A percentile compares a stretch with the other conserved stretches of the same genome.
phyloP scores from a whole-genome alignment of 1,284 basidiomycete species.

The Boletus subluridellus region DNA sequence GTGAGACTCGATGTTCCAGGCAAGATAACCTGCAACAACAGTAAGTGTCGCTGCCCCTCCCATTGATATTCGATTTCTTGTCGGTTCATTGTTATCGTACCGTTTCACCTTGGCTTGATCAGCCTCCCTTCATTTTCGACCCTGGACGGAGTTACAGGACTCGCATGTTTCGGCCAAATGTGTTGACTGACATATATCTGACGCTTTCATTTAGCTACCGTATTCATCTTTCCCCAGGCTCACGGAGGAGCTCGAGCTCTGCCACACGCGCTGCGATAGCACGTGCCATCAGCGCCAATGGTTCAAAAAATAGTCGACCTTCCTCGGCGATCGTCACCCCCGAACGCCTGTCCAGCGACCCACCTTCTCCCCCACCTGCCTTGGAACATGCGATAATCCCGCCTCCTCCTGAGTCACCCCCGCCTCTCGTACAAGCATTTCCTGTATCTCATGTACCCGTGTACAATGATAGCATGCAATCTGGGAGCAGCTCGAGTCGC shows the following conservation, averaged over 20 bases:
- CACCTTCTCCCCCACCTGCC: constrained; percentile 44
- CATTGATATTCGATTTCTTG: neutral
- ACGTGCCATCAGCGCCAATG: constrained; percentile 38
- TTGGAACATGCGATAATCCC: constrained; percentile 41
- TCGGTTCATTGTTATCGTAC: neutral
- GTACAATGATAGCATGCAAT: constrained; percentile 40
- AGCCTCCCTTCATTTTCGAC: constrained; percentile 10
- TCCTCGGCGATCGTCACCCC: constrained; percentile 21
- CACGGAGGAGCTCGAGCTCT: constrained; percentile 53
- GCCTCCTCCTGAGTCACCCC: constrained; percentile 39
- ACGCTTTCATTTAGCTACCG: constrained; percentile 49
- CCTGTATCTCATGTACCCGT: constrained; percentile 17
- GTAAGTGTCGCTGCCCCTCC: constrained; percentile 42
- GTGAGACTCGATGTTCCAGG: constrained; percentile 74
- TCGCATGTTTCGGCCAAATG: constrained; percentile 5
- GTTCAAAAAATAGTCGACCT: constrained; percentile 25
- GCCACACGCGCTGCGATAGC: constrained; percentile 50
- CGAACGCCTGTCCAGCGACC: constrained; percentile 28
- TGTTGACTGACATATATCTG: constrained; percentile 14
- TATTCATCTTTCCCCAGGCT: constrained; percentile 70
- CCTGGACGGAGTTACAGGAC: constrained; percentile 8
- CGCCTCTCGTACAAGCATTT: constrained; percentile 46
- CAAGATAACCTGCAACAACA: constrained; percentile 83
- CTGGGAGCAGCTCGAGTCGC: constrained; percentile 38
- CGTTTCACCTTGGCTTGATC: neutral